Evolutionary conservation across 305 asterid genomes (phyloP).

Genomic region (Ilex paraguariensis): DNA sequence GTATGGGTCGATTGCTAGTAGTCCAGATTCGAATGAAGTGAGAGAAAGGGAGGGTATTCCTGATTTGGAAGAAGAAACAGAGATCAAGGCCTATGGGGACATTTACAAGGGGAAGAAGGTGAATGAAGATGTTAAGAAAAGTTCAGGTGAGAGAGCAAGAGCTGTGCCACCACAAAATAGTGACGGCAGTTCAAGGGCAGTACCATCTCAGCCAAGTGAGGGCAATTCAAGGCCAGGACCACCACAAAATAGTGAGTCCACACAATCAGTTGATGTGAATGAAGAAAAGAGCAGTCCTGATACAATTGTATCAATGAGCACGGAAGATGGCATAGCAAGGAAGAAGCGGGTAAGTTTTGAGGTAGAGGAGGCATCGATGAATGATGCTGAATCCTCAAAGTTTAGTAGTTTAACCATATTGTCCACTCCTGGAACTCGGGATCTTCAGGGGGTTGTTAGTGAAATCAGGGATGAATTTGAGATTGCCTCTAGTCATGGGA

Average conservation of each 20-base stretch:
- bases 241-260: slow-evolving; percentile 28
- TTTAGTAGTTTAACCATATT: slow-evolving; percentile 52
- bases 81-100: not conserved
- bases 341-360: slow-evolving; percentile 88
- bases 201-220: slow-evolving; percentile 1
- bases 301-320: slow-evolving; percentile 42
- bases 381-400: slow-evolving; percentile 64
- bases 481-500: slow-evolving; percentile 76
- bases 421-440: slow-evolving; percentile 76
- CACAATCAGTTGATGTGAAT: slow-evolving; percentile 40
- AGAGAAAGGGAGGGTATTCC: slow-evolving; percentile 6
- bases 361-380: slow-evolving; percentile 58
- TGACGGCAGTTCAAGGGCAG: slow-evolving; percentile 33
- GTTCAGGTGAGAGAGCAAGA: slow-evolving; percentile 28
- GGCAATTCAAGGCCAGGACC: slow-evolving; percentile 18
- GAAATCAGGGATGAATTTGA: slow-evolving; percentile 92
- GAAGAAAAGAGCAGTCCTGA: slow-evolving; percentile 64
- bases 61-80: slow-evolving; percentile 8
- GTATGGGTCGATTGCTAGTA: slow-evolving; percentile 4
- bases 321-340: slow-evolving; percentile 54
- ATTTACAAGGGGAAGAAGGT: slow-evolving; percentile 1
- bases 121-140: slow-evolving; percentile 22
- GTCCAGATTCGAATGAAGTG: slow-evolving; percentile 6
- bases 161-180: slow-evolving; percentile 26
- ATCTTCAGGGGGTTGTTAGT: slow-evolving; percentile 78